Base-by-base conservation (phyloP, 2,329 filamentous ascomycete species). In the Mycosphaerelloides madeirae region DNA sequence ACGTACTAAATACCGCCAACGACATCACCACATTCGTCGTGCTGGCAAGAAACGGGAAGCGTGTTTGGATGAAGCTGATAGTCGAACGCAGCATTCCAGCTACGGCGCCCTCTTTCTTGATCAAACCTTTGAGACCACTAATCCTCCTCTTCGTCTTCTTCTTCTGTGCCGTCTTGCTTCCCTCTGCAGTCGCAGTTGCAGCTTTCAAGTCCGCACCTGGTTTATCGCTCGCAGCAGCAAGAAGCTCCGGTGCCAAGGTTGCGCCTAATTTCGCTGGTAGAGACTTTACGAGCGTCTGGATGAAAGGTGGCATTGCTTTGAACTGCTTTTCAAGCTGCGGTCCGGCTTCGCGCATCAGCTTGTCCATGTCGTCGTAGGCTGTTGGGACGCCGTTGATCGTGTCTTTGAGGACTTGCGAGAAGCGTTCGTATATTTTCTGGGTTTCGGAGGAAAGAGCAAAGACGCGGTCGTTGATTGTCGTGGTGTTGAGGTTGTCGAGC, bases 21-120 rank as follows among this genome's bases (percentile, higher is more conserved):
- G 87, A 93, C 81, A 94, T 87, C 13, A 97, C 74, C 14, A 95
- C 83, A 65, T 95, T 97, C 43, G 91, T 90, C 11, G 90, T 90
- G 1, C 66, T 70, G 49, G 95, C 79, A 51, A 96, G 84, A 1
- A 89, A 89, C 0, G 93, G 93, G 77, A 94, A 97, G 35, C 91
- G 76, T 49, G 87, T 73, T 68, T 90, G 88, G 45, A 98, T 68
- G 41, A 90, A 91, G 48, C 87, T 87, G 61, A 97, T 83, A 44
- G 97, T 95, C n/a, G 85, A 87, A 61, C 85, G 84, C 36, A 98
- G 71, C 77, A 96, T 84, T 3, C 82, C 81, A 1, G 87, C 86
- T 3, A 96, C 77, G 0, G 88, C 84, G n/a, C 89, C 86, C 2
- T 94, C 87, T 55, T 94, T 91, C 3, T 85, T 86, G 3, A 95